These are phyloP conservation scores for Salix viminalis DNA, from an alignment of 345 rosid species.

Conservation along the genomic window DNA sequence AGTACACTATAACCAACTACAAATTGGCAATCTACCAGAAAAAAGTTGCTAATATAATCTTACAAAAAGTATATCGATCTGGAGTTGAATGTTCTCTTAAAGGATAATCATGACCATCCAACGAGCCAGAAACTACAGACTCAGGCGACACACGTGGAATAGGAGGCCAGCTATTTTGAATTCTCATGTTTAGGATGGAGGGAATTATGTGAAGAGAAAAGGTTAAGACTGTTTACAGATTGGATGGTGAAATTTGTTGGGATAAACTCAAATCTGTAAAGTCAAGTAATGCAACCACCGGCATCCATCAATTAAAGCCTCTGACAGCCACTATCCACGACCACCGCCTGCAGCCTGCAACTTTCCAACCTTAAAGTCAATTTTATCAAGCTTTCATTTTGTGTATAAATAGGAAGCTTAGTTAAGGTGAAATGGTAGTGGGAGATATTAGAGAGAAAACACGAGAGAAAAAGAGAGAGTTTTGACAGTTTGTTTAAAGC, in stretches of 20 bases:
- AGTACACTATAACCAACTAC: constrained; percentile 7
- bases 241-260: not conserved
- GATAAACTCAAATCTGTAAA: no score
- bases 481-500: no score
- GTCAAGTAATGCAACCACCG: no score
- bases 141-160: constrained; percentile 5
- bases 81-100: constrained; percentile 1
- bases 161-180: constrained; percentile 24
- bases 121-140: constrained; percentile 10
- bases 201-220: not conserved
- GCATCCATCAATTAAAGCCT: no score
- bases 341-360: no score
- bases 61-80: not conserved
- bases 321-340: no score
- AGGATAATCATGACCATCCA: constrained; percentile 20
- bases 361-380: no score
- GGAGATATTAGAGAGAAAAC: no score
- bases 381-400: no score
- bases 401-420: no score
- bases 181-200: constrained; percentile 19
- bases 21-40: not conserved
- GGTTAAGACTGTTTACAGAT: not conserved
- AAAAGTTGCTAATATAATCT: constrained; percentile 1
- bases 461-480: no score
- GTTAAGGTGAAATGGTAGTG: no score